Evolutionary conservation across 768 basidiomycete genomes (phyloP).

Genomic region (Polyporus arcularius): DNA sequence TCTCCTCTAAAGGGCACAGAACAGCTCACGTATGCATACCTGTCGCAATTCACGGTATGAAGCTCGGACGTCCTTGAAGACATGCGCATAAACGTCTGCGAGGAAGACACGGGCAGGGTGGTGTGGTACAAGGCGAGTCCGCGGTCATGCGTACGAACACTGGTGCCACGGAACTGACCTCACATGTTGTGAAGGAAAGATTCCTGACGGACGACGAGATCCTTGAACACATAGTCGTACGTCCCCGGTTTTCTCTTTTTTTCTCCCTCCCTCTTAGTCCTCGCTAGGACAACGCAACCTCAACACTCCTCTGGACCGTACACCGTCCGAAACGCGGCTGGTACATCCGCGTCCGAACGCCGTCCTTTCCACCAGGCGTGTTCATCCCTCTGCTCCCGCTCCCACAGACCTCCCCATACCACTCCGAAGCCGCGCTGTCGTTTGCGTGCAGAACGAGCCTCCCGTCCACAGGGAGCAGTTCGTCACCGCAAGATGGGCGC

Average conservation of each 20-base stretch:
- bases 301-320: slow-evolving; percentile 69
- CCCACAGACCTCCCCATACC: slow-evolving; percentile 31
- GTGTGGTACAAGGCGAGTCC: slow-evolving; percentile 72
- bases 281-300: slow-evolving; percentile 65
- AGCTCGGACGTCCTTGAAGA: slow-evolving; percentile 78
- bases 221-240: slow-evolving; percentile 69
- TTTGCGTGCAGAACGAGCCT: slow-evolving; percentile 38
- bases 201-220: slow-evolving; percentile 75
- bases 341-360: slow-evolving; percentile 79
- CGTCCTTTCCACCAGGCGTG: slow-evolving; percentile 59
- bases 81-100: slow-evolving; percentile 62
- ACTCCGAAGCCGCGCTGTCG: slow-evolving; percentile 34
- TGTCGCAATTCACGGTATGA: not conserved
- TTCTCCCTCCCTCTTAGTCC: not conserved
- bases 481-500: slow-evolving; percentile 7
- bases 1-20: not conserved
- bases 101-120: slow-evolving; percentile 57
- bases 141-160: slow-evolving; percentile 4
- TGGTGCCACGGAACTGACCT: slow-evolving; percentile 17
- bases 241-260: slow-evolving; percentile 27
- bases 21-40: too few species aligned
- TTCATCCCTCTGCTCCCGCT: slow-evolving; percentile 39
- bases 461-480: not conserved
- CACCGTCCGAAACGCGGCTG: slow-evolving; percentile 81
- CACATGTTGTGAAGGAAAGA: slow-evolving; percentile 55